These are phyloP conservation scores for Saprolegnia parasitica DNA, from an alignment of 352 stramenopile species.

Conservation along the genomic window DNA sequence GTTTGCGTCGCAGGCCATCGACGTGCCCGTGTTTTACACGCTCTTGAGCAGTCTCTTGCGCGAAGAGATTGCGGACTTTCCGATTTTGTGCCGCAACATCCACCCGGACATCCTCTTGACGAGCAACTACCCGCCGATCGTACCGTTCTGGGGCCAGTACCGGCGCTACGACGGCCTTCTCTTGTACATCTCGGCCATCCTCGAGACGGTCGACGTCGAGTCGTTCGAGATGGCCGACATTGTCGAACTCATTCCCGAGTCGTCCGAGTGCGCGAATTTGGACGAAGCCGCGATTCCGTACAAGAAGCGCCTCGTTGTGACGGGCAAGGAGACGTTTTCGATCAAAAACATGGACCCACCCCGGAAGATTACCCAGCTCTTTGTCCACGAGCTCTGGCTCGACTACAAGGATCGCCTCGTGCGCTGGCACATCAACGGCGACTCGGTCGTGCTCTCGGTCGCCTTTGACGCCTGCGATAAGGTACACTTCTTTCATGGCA, in stretches of 20 bases:
- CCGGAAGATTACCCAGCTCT: constrained; percentile 70
- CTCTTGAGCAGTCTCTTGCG: constrained; percentile 56
- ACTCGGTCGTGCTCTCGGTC: constrained; percentile 72
- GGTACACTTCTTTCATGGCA: neutral
- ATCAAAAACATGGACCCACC: constrained; percentile 43
- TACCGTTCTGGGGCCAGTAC: constrained; percentile 83
- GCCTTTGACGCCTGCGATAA: constrained; percentile 55
- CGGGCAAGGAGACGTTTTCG: constrained; percentile 78
- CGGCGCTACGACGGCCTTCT: constrained; percentile 73
- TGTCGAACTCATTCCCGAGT: constrained; percentile 62
- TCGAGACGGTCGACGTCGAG: constrained; percentile 70
- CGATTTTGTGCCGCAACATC: constrained; percentile 69
- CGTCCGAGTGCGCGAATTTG: constrained; percentile 54
- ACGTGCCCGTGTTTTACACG: constrained; percentile 67
- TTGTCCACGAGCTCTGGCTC: constrained; percentile 81
- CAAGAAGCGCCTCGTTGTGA: constrained; percentile 68
- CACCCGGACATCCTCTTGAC: constrained; percentile 76
- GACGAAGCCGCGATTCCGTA: constrained; percentile 33
- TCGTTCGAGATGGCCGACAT: constrained; percentile 69
- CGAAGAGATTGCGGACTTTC: constrained; percentile 70
- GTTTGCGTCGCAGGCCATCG: constrained; percentile 67
- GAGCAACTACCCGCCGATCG: constrained; percentile 78
- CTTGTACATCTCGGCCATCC: constrained; percentile 74
- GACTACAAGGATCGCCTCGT: constrained; percentile 80
- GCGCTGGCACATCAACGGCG: constrained; percentile 79